These are phyloP conservation scores for Apiospora arundinis DNA, from an alignment of 2,329 filamentous ascomycete genomes.

Conservation along the genomic window DNA sequence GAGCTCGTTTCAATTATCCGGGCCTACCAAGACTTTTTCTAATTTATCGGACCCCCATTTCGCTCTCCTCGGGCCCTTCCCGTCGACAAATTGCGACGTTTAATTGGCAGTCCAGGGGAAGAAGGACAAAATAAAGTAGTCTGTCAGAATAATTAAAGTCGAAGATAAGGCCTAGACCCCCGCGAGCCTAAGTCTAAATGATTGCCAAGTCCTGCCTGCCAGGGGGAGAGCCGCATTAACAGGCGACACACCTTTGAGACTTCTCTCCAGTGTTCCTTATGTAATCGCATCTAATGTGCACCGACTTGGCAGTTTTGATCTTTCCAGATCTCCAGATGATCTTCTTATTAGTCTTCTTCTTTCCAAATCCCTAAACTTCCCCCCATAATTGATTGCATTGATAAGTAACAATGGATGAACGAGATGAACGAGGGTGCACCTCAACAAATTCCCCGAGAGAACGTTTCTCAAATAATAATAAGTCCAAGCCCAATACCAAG, in stretches of 20 bases:
- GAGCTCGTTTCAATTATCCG: constrained; percentile 7
- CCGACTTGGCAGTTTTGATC: not conserved
- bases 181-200: not conserved
- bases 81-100: not conserved
- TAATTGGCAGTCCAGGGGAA: not conserved
- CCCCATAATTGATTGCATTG: not conserved
- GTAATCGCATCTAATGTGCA: not conserved
- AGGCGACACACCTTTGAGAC: not conserved
- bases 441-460: not conserved
- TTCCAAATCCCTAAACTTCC: not conserved
- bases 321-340: not conserved
- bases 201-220: not conserved
- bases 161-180: not conserved
- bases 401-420: not conserved
- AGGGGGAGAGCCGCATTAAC: not conserved
- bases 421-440: not conserved
- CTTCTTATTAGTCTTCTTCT: not conserved
- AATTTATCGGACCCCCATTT: not conserved
- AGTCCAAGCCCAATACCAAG: not conserved
- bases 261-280: not conserved
- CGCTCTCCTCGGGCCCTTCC: not conserved
- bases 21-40: not conserved
- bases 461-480: not conserved
- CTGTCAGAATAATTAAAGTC: not conserved
- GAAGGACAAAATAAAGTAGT: not conserved